Conservation (phyloP, 192 early-diverging fungal genomes). For the Chytriomyces sp. region DNA sequence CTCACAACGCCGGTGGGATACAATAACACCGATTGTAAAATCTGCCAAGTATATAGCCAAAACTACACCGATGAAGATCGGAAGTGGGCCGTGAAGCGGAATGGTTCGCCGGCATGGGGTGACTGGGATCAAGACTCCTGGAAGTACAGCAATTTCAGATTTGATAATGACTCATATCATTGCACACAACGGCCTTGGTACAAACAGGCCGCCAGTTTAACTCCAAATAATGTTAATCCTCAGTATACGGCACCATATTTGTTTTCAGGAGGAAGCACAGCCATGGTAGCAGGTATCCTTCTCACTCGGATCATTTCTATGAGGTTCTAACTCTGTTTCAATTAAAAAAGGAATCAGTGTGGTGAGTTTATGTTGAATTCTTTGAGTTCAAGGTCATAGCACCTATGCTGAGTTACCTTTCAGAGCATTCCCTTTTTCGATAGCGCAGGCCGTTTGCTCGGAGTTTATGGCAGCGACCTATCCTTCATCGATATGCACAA, state of each 20-base stretch:
- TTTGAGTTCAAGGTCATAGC: neutral
- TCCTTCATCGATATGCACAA: neutral
- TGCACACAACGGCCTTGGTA: neutral
- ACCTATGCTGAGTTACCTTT: neutral
- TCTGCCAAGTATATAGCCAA: neutral
- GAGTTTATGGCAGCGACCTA: constrained; percentile 2
- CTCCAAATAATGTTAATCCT: neutral
- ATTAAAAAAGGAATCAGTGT: neutral
- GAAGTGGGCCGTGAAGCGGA: neutral
- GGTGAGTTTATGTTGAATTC: neutral
- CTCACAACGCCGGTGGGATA: neutral
- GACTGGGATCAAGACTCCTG: neutral
- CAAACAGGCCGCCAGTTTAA: neutral
- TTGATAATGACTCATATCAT: neutral
- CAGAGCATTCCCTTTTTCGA: constrained; percentile 4
- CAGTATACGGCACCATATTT: neutral
- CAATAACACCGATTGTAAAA: neutral
- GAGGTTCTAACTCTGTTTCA: no score
- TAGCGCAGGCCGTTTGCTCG: neutral
- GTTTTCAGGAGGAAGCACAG: neutral
- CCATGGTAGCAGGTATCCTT: neutral
- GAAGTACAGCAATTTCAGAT: neutral
- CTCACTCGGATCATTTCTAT: no score
- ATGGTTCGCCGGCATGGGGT: neutral
- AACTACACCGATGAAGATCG: neutral